Base-by-base conservation (phyloP, 2,329 filamentous ascomycete genomes). In the Penicillium sp. region DNA sequence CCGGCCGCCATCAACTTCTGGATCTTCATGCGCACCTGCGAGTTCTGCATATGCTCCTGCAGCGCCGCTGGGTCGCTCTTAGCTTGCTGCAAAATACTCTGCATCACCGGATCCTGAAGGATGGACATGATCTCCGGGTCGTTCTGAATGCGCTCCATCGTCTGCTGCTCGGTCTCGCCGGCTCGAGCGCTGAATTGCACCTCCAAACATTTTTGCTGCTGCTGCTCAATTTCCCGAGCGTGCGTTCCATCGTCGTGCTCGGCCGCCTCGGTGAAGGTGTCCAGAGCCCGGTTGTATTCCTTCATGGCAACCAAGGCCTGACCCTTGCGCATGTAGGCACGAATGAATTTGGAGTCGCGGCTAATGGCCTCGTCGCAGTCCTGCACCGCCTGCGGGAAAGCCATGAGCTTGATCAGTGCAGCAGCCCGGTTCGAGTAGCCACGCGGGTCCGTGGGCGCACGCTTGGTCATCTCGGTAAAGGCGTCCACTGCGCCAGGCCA, bases 401-500 rank as follows among this genome's bases (percentile, higher is more conserved):
- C 85, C 57, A 98, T 85, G 29, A 98, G 77, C 74, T 98, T 98
- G 69, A 95, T 85, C 59, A 96, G 87, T 30, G 92, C 93, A 3
- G 92, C 92, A 5, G 92, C 92, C 54, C 92, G 88, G 76, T 98
- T 98, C 63, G 85, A 93, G 76, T 92, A 98, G 29, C 92, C 90
- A 54, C 93, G 82, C 27, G 92, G 83, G 60, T 98, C 92, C 0
- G 93, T 77, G 4, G 93, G 92, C 0, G 87, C 84, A 41, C 92
- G 88, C 77, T 95, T 95, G 67, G 84, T 84, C 89, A 96, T 95
- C 72, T 98, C 92, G 1, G 75, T 79, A 72, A 98, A 98, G 1
- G 90, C 87, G 30, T 87, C 88, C 17, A 98, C 89, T 7, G 92
- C 92, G 36, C 79, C 92, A 8, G 92, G 90, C 85, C 89, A 96